Percentiles rank a stretch among this genome's conserved stretches.
These are phyloP conservation scores for Myochromella boudieri DNA, from an alignment of 768 basidiomycete genomes.

Conservation along the genomic window DNA sequence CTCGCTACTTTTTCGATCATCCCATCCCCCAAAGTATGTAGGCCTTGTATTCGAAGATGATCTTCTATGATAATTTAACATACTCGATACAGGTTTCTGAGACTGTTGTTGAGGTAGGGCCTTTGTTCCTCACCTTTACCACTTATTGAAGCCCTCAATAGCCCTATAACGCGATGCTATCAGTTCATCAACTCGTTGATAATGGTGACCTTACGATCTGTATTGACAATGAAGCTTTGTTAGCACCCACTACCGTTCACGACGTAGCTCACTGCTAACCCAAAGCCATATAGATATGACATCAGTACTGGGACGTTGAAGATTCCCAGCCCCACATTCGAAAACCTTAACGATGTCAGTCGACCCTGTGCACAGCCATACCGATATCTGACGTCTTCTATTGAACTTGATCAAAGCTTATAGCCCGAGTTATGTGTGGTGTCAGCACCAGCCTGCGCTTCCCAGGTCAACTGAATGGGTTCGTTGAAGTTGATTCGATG, in stretches of 20 bases:
- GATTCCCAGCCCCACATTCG: constrained; percentile 60
- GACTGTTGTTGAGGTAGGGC: constrained; percentile 62
- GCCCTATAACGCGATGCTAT: constrained; percentile 86
- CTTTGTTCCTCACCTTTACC: constrained; percentile 37
- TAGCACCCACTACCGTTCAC: constrained; percentile 21
- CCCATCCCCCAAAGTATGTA: constrained; percentile 49
- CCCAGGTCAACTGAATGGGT: constrained; percentile 94
- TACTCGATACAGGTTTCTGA: constrained; percentile 42
- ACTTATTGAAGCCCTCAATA: constrained; percentile 55
- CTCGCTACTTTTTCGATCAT: constrained; percentile 54
- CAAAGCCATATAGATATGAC: constrained; percentile 53
- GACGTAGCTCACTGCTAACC: neutral
- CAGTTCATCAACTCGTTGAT: constrained; percentile 87
- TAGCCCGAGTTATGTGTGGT: constrained; percentile 92
- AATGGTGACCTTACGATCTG: constrained; percentile 82
- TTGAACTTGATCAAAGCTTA: constrained; percentile 38
- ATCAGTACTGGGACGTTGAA: constrained; percentile 68
- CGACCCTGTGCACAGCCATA: too few species aligned
- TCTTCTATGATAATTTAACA: neutral
- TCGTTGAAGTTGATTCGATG: constrained; percentile 16
- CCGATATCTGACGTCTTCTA: neutral
- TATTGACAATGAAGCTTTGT: constrained; percentile 88
- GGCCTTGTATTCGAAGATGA: neutral
- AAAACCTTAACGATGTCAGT: constrained; percentile 68
- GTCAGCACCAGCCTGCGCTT: constrained; percentile 90